Base-by-base conservation (phyloP, 192 early-diverging fungal genomes). In the Coemansia sp. region DNA sequence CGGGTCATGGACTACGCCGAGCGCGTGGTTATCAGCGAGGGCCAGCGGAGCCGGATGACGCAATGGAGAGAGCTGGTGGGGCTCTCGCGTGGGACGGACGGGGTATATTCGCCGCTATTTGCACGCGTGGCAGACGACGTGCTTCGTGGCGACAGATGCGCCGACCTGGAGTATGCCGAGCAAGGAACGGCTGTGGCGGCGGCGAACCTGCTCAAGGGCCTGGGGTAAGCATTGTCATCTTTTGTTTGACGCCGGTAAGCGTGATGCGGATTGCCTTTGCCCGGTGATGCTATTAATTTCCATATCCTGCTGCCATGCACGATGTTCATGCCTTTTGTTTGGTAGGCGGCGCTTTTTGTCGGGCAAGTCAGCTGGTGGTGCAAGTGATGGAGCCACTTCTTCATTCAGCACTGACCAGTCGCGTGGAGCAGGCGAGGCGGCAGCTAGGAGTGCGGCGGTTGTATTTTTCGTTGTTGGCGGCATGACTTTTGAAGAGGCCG, bases 401-500 rank as follows among this genome's bases (percentile, higher is more conserved):
- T 45, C 47, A 27, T 39, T 42, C 19, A n/a, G 65, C 42, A 36
- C 37, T 31, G 37, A 58, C 66, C 57, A 60, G 15, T 57, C 49
- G 12, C 38, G 51, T 42, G 59, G 60, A 9, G 68, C 69, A 15
- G 74, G 60, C 36, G 74, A 76, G 49, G 79, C 63, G 11, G 65
- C 69, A 2, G 46, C 62, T 2, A 63, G 27, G 11, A 73, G 74
- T 51, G 72, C 67, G 19, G 37, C 53, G 1, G 60, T 82, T 9
- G 60, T 82, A 43, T 64, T 82, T 32, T 70, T 82, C 51, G 64
- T 77, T 9, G 70, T 77, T 20, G 79, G 79, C 46, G 79, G 71
- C 32, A 53, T 82, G 51, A 77, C 79, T 22, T 76, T 77, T 59
- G 70, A 67, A 20, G 79, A 82, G 40, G 67, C 70, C 0, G 70